Conservation (phyloP, 1,284 basidiomycete species). For the Ustilago shanxiensis region DNA sequence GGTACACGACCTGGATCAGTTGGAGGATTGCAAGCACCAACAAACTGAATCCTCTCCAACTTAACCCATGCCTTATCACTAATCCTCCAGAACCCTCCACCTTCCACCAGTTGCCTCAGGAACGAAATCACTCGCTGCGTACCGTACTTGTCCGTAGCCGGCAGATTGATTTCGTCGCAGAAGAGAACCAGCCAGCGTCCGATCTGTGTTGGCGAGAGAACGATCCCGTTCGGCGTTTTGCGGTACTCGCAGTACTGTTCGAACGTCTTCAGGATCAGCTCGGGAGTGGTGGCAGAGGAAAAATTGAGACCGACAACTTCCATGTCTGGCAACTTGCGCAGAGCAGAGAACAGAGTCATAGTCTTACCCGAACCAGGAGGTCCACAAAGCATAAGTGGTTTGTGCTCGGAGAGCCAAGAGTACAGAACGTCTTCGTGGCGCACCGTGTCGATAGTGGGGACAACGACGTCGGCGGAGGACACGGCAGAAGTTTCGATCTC, state of each 20-base stretch:
- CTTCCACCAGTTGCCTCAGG: conserved; percentile 95
- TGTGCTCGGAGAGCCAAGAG: conserved; percentile 98
- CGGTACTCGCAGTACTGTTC: conserved; percentile 99
- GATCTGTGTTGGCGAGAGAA: conserved; percentile 92
- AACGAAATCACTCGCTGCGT: conserved; percentile 99
- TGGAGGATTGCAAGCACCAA: conserved; percentile 98
- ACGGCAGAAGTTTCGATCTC: conserved; percentile 98
- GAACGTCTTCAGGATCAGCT: conserved; percentile 97
- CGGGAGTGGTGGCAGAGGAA: conserved; percentile 97
- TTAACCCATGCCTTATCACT: conserved; percentile 97
- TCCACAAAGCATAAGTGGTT: conserved; percentile 97
- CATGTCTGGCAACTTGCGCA: conserved; percentile 97
- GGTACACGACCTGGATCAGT: conserved; percentile 99
- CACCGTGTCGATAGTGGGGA: conserved; percentile 98
- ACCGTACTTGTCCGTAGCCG: conserved; percentile 96
- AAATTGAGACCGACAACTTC: conserved; percentile 99
- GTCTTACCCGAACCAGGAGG: conserved; percentile 99
- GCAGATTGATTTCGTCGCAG: conserved; percentile 99
- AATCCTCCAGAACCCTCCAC: conserved; percentile 93
- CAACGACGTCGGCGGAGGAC: conserved; percentile 93
- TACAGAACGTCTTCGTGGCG: conserved; percentile 98
- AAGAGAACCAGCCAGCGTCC: conserved; percentile 99
- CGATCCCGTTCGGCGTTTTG: conserved; percentile 96
- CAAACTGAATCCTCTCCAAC: conserved; percentile 97
- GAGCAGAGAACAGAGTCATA: conserved; percentile 99